Base-by-base conservation (phyloP, 371 early-diverging fungal species). In the Circinella minor region DNA sequence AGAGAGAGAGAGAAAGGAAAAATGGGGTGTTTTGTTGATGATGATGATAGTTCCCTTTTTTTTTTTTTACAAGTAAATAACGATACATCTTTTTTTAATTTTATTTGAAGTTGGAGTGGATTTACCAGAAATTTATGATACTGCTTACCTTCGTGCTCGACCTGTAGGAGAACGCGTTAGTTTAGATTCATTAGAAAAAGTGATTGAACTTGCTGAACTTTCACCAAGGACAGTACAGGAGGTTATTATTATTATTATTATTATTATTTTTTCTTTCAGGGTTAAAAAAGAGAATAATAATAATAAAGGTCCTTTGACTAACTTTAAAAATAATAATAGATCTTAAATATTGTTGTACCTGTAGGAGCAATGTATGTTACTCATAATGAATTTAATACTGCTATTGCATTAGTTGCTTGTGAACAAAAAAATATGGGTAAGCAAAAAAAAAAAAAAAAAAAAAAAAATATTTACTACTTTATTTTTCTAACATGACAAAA, bases 351-450 rank as follows among this genome's bases (percentile, higher is more conserved):
- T 14, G 85, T 82, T 4, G 81, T 83, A 6, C 77, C 85, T 46
- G 79, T 83, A 10, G 87, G 82, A 47, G 74, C 81, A 3, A 79
- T 82, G 39, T 81, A 85, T 66, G 80, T 90, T 61, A 88, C 87
- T 38, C 87, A 83, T 37, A 80, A 85, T 54, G 93, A 91, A 76
- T 92, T 92, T 72, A 88, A 91, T 66, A 79, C 89, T 55, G 89
- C 89, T 4, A 71, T 93, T 55, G 92, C 92, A 1, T 78, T 93
- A 49, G 77, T 89, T 4, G 91, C 89, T 27, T 82, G 92, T 69
- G 92, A 91, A 6, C 94, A 94, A 74, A 91, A 92, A 72, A 89
- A 90, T 76, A 90, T 93, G 88, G 86, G 90, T 78, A 87, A 79
- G 36, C 15, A 43, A 43, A 43, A 43, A 43, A 43, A 27, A 27